Evolutionary conservation across 176 grass and related monocot species (phyloP).

Genomic region (Saccharum officinarum): DNA sequence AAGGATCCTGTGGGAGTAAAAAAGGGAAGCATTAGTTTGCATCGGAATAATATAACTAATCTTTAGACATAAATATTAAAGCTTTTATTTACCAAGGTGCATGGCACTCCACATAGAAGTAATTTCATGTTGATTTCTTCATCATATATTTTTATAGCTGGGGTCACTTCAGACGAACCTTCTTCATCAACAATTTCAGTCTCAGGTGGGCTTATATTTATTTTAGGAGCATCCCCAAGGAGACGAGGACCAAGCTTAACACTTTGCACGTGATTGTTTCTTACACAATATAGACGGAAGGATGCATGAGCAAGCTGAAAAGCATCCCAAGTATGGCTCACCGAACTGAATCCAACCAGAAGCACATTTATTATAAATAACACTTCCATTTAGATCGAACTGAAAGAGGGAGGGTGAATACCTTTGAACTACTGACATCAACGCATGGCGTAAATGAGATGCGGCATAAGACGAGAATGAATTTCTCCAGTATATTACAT

Average conservation of each 20-base stretch:
- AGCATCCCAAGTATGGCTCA: constrained; percentile 97
- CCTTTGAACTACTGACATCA: constrained; percentile 96
- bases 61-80: constrained; percentile 26
- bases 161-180: constrained; percentile 59
- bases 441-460: constrained; percentile 90
- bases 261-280: constrained; percentile 84
- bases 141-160: constrained; percentile 82
- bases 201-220: constrained; percentile 62
- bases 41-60: background rate
- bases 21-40: constrained; percentile 11
- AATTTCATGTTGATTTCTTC: constrained; percentile 81
- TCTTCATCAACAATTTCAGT: constrained; percentile 61
- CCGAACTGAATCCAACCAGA: constrained; percentile 65
- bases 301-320: constrained; percentile 99
- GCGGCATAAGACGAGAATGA: constrained; percentile 84
- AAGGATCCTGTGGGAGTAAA: constrained; percentile 65
- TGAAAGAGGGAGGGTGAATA: constrained; percentile 36
- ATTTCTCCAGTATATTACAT: constrained; percentile 99
- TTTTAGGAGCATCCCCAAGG: constrained; percentile 89
- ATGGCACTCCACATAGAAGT: constrained; percentile 86
- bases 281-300: constrained; percentile 74
- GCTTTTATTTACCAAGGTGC: constrained; percentile 53
- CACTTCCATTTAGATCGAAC: background rate
- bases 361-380: constrained; percentile 14
- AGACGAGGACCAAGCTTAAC: constrained; percentile 83